Base-by-base conservation (phyloP, 2,329 filamentous ascomycete species). In the Phyllosticta ampelicida region DNA sequence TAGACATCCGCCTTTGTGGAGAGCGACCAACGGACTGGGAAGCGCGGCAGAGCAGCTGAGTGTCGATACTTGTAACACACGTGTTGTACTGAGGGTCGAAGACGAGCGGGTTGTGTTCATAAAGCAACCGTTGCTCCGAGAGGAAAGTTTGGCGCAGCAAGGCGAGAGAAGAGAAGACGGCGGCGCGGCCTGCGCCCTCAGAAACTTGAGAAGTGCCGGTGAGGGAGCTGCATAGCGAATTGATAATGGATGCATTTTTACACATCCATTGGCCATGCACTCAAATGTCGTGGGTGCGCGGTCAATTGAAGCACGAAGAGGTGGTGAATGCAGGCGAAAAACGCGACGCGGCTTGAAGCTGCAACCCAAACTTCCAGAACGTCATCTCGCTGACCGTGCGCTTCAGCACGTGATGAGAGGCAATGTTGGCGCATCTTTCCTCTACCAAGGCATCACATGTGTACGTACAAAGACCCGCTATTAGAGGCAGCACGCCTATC, bases 181-280 rank as follows among this genome's bases (percentile, higher is more conserved):
- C 50, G 49, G 28, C 29, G 44, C 60, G 50, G 68, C 65, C 61
- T 72, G 70, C 23, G 66, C 63, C 60, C 69, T 62, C 51, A 73
- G 65, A 62, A 73, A 73, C 65, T 64, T 69, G 62, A 73, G 61
- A 19, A 73, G 70, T 53, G 65, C 65, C 9, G 70, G 65, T 62
- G 70, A 73, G 50, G 71, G 71, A 56, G 66, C 62, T 56, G 67
- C 61, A 61, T 62, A 65, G 61, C 62, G 66, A 62, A 71, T 66
- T 63, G 66, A 63, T 55, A 64, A 64, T 59, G 66, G 64, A 65
- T 67, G 69, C 70, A 73, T 72, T 48, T 13, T 26, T 19, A 9
- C 20, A 44, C 28, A 23, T 8, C 36, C 55, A 58, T 36, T 20
- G 29, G 50, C 55, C 55, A 58, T 49, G 23, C 55, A 51, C n/a